Percentiles rank a stretch among this genome's conserved stretches.
Conservation (phyloP, 2,329 filamentous ascomycete genomes). For the Sporothrix luriei region DNA sequence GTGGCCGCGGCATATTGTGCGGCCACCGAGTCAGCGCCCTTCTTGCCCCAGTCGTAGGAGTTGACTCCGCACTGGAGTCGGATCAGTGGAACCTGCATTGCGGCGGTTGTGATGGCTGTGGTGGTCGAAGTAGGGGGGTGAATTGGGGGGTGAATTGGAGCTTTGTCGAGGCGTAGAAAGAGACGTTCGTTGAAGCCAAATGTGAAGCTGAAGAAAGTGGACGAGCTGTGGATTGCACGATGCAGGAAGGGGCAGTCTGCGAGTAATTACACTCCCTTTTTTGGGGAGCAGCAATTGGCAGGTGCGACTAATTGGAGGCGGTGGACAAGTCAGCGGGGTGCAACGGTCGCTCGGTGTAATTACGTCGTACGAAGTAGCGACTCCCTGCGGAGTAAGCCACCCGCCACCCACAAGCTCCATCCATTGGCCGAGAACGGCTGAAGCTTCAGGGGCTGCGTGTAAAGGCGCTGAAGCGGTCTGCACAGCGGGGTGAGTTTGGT, state of each 20-base stretch:
- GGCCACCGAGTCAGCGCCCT: slow-evolving; percentile 82
- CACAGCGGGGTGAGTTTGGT: not conserved
- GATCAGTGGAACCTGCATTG: slow-evolving; percentile 77
- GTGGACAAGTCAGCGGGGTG: slow-evolving; percentile 24
- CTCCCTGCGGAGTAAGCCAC: slow-evolving; percentile 27
- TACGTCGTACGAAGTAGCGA: not conserved
- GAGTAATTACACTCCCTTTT: too few relatives aligned
- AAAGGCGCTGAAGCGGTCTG: not conserved
- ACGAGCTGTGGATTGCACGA: not conserved
- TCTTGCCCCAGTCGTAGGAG: slow-evolving; percentile 98
- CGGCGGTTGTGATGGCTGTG: slow-evolving; percentile 25
- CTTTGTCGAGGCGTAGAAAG: not conserved
- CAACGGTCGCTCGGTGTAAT: not conserved
- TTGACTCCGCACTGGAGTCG: slow-evolving; percentile 91
- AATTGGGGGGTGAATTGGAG: not conserved
- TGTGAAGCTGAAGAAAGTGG: not conserved
- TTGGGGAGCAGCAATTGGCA: too few relatives aligned
- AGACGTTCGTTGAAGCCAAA: not conserved
- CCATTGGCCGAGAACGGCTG: slow-evolving; percentile 24
- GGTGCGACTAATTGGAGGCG: slow-evolving; percentile 26
- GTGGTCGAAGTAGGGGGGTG: not conserved
- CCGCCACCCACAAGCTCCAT: slow-evolving; percentile 27
- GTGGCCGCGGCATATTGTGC: slow-evolving; percentile 89
- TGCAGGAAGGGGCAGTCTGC: not conserved
- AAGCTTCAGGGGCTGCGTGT: not conserved